Percentiles rank a stretch among this genome's conserved stretches.
Evolutionary conservation across 169 alveolate species (phyloP).

Genomic region (Plasmodium adleri): DNA sequence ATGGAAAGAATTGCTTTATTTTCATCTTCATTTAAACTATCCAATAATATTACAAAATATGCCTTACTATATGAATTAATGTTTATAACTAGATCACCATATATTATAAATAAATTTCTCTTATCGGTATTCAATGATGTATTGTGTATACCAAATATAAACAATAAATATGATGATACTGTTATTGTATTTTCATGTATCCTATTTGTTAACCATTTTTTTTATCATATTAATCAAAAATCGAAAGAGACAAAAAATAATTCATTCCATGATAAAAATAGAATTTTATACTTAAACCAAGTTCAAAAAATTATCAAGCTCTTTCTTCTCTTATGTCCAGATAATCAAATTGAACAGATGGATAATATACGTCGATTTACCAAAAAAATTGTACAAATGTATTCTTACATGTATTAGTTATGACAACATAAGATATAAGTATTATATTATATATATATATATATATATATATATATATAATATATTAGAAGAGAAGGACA

Average conservation of each 20-base stretch:
- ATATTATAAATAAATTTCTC: conserved; percentile 50
- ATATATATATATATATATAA: too few species aligned
- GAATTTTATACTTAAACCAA: conserved; percentile 27
- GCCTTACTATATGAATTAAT: conserved; percentile 56
- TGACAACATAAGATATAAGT: too few species aligned
- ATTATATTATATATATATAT: too few species aligned
- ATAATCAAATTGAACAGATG: conserved; percentile 11
- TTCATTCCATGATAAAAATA: background rate
- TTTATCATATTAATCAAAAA: conserved; percentile 40
- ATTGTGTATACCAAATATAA: conserved; percentile 54
- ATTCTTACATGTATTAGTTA: conserved; percentile 27
- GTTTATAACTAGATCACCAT: conserved; percentile 73
- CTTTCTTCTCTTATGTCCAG: conserved; percentile 27
- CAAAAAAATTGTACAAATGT: conserved; percentile 32
- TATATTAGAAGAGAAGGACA: too few species aligned
- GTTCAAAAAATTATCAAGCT: conserved; percentile 66
- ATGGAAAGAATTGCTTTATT: conserved; percentile 58
- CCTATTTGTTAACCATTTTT: conserved; percentile 67
- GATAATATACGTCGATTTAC: conserved; percentile 41
- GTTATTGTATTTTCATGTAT: conserved; percentile 61
- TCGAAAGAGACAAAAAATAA: conserved; percentile 7
- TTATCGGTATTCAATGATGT: conserved; percentile 71
- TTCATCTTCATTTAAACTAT: conserved; percentile 33
- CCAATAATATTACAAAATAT: conserved; percentile 40
- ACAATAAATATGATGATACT: conserved; percentile 23